phyloP scores from a whole-genome alignment of 2,329 filamentous ascomycete species.

The Didymella keratinophila region DNA sequence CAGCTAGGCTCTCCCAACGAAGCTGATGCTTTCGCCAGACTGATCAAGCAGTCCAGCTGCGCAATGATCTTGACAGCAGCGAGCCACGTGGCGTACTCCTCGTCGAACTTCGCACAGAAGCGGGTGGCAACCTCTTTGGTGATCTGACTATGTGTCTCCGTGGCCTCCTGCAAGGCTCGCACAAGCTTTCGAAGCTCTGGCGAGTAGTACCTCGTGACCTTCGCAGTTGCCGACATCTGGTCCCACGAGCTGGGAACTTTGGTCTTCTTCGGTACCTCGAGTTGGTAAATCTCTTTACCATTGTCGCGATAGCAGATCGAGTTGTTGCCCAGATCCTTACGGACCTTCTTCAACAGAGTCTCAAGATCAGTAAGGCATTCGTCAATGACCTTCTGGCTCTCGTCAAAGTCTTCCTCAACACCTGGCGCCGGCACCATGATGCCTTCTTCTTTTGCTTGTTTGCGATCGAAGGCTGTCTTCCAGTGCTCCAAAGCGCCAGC shows the following conservation, averaged over 20 bases:
- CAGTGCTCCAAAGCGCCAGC: conserved; percentile 78
- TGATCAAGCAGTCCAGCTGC: conserved; percentile 93
- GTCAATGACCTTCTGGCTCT: conserved; percentile 78
- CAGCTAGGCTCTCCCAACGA: conserved; percentile 87
- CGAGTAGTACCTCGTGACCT: conserved; percentile 94
- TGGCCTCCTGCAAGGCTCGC: conserved; percentile 87
- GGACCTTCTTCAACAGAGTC: conserved; percentile 73
- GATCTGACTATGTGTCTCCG: conserved; percentile 91
- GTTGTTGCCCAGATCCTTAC: conserved; percentile 76
- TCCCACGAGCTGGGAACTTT: conserved; percentile 91
- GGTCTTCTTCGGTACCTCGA: conserved; percentile 85
- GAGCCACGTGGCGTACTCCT: conserved; percentile 85
- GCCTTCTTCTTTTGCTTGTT: conserved; percentile 78
- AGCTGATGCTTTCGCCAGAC: conserved; percentile 85
- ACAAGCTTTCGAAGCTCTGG: conserved; percentile 82
- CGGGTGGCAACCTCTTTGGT: conserved; percentile 83
- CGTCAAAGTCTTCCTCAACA: conserved; percentile 91
- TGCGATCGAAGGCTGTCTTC: conserved; percentile 90
- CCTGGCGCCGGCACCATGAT: conserved; percentile 85
- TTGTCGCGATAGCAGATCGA: conserved; percentile 70
- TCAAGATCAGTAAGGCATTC: conserved; percentile 77
- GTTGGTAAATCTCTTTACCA: conserved; percentile 96
- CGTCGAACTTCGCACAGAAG: conserved; percentile 88
- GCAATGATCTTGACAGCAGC: conserved; percentile 88
- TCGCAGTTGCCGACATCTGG: conserved; percentile 93